These are phyloP conservation scores for Quercus rubra DNA, from an alignment of 306 rosid species.

Conservation along the genomic window DNA sequence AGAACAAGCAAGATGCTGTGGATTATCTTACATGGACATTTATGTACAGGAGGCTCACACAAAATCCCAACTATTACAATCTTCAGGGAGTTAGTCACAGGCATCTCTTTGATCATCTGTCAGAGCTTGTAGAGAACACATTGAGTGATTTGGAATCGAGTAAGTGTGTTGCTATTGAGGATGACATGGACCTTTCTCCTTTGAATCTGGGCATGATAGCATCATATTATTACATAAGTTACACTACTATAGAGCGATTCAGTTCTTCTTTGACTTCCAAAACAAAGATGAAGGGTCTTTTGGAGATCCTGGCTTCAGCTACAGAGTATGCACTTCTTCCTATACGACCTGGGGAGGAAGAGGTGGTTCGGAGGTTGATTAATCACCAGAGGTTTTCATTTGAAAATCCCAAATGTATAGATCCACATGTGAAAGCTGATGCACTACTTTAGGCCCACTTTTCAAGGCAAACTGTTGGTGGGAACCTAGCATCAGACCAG, in stretches of 20 bases:
- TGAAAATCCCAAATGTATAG: conserved; percentile 71
- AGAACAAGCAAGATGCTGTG: conserved; percentile 94
- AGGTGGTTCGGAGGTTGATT: conserved; percentile 68
- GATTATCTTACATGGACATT: conserved; percentile 97
- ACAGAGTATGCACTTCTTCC: conserved; percentile 87
- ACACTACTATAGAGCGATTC: conserved; percentile 87
- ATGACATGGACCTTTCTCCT: conserved; percentile 79
- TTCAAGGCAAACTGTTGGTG: conserved; percentile 75
- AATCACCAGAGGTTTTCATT: conserved; percentile 90
- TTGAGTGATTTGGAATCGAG: conserved; percentile 82
- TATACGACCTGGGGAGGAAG: conserved; percentile 91
- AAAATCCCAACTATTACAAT: conserved; percentile 94
- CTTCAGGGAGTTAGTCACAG: conserved; percentile 92
- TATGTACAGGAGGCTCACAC: conserved; percentile 88
- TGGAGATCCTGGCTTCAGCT: conserved; percentile 81
- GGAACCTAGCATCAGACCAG: conserved; percentile 84
- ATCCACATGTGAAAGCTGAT: conserved; percentile 84
- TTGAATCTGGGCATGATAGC: conserved; percentile 90
- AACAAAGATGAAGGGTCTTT: conserved; percentile 90
- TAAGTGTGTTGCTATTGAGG: conserved; percentile 72
- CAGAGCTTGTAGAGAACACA: conserved; percentile 84
- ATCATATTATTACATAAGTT: conserved; percentile 81
- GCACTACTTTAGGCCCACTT: conserved; percentile 94
- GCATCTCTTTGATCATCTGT: conserved; percentile 91
- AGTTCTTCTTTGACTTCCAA: conserved; percentile 71